These are phyloP conservation scores for Ophiostoma sp. DNA, from an alignment of 2,329 filamentous ascomycete species.

Conservation along the genomic window DNA sequence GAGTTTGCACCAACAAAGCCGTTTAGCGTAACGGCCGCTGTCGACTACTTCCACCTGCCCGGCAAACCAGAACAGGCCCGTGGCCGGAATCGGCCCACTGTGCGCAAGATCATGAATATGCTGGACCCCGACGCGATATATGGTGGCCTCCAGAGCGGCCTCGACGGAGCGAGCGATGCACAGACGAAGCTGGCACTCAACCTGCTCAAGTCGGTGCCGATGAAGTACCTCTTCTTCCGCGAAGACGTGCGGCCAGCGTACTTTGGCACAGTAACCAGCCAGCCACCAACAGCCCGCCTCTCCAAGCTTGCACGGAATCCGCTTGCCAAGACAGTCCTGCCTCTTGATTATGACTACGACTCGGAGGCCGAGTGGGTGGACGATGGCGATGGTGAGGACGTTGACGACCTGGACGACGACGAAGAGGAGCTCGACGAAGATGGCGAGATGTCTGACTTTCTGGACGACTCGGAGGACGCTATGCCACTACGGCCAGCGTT, in stretches of 20 bases:
- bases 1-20: slow-evolving; percentile 41
- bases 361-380: slow-evolving; percentile 84
- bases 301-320: slow-evolving; percentile 56
- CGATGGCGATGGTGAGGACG: slow-evolving; percentile 69
- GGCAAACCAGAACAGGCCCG: slow-evolving; percentile 36
- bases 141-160: slow-evolving; percentile 31
- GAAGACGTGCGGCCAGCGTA: slow-evolving; percentile 70
- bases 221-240: slow-evolving; percentile 63
- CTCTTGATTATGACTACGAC: slow-evolving; percentile 79
- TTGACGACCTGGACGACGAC: slow-evolving; percentile 67
- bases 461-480: slow-evolving; percentile 80
- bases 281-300: slow-evolving; percentile 53
- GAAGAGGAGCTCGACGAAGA: slow-evolving; percentile 71
- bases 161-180: slow-evolving; percentile 42
- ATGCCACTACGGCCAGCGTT: slow-evolving; percentile 57
- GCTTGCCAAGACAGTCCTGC: slow-evolving; percentile 52
- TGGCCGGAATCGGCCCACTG: slow-evolving; percentile 42
- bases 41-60: slow-evolving; percentile 49
- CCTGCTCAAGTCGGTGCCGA: slow-evolving; percentile 55
- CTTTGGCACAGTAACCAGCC: slow-evolving; percentile 68
- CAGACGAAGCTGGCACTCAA: slow-evolving; percentile 41
- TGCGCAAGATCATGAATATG: slow-evolving; percentile 60
- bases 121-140: slow-evolving; percentile 36
- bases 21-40: slow-evolving; percentile 43
- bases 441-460: slow-evolving; percentile 84